Percentiles rank a stretch among this genome's conserved stretches.
phyloP scores from a whole-genome alignment of 1,139 yeast genomes.

The Taphrina confusa region DNA sequence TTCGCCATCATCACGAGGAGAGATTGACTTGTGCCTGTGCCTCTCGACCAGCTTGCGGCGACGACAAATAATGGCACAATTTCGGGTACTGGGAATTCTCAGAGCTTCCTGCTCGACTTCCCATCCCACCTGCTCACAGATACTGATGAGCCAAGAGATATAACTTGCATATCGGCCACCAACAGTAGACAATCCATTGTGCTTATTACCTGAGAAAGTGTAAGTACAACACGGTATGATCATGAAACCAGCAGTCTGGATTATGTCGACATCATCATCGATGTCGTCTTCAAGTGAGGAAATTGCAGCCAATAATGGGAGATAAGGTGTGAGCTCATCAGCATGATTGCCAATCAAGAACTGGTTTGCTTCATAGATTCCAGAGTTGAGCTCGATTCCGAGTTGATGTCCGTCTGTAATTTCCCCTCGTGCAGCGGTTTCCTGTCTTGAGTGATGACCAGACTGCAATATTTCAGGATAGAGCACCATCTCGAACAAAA shows the following conservation, averaged over 20 bases:
- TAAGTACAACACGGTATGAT: conserved; percentile 97
- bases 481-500: conserved; percentile 71
- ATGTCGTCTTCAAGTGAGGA: background rate
- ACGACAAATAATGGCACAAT: conserved; percentile 82
- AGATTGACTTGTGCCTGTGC: no score
- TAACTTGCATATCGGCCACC: conserved; percentile 35
- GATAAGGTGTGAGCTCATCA: conserved; percentile 94
- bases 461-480: conserved; percentile 59
- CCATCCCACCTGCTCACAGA: conserved; percentile 78
- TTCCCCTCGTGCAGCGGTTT: background rate
- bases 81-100: conserved; percentile 91
- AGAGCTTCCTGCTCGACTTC: conserved; percentile 78
- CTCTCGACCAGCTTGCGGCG: conserved; percentile 16
- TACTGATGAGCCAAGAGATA: conserved; percentile 72
- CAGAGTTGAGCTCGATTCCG: conserved; percentile 46
- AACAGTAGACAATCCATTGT: conserved; percentile 64
- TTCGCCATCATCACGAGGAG: background rate
- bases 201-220: conserved; percentile 71
- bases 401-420: no score
- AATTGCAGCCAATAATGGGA: conserved; percentile 60
- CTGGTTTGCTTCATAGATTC: conserved; percentile 66
- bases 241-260: conserved; percentile 61
- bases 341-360: conserved; percentile 93
- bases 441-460: background rate
- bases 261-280: conserved; percentile 50